phyloP scores from a whole-genome alignment of 768 basidiomycete species.

The Ramaria sp. region DNA sequence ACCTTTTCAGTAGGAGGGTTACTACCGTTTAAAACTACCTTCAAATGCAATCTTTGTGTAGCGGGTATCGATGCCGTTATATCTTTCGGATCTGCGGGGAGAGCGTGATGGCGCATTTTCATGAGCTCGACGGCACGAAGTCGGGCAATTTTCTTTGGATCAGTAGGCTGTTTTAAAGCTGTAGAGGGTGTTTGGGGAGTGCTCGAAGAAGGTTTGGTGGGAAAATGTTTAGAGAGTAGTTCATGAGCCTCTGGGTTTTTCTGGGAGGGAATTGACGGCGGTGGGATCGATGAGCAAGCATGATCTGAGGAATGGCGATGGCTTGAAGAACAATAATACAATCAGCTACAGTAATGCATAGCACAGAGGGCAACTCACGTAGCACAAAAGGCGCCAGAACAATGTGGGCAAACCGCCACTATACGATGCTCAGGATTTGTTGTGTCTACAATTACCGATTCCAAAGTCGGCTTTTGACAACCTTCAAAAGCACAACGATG shows the following conservation, averaged over 20 bases:
- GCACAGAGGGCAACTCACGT: slow-evolving; percentile 30
- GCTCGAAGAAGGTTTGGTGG: slow-evolving; percentile 11
- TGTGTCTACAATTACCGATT: slow-evolving; percentile 24
- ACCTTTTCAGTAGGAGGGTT: slow-evolving; percentile 28
- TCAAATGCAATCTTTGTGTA: slow-evolving; percentile 51
- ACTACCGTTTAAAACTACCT: slow-evolving; percentile 23
- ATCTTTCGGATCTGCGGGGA: slow-evolving; percentile 52
- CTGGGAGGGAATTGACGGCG: slow-evolving; percentile 9
- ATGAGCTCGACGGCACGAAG: slow-evolving; percentile 52
- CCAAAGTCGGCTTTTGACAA: slow-evolving; percentile 49
- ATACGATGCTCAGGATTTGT: slow-evolving; percentile 17
- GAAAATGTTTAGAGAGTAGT: slow-evolving; percentile 45
- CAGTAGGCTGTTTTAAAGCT: slow-evolving; percentile 29
- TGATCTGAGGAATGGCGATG: slow-evolving; percentile 63
- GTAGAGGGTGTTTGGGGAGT: slow-evolving; percentile 13
- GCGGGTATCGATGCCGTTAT: slow-evolving; percentile 33
- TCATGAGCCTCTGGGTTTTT: slow-evolving; percentile 41
- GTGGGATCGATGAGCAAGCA: slow-evolving; percentile 29
- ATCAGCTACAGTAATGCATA: background rate
- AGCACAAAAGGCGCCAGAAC: slow-evolving; percentile 52
- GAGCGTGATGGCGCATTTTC: slow-evolving; percentile 65
- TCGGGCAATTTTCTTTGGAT: slow-evolving; percentile 45
- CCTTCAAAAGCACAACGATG: slow-evolving; percentile 36
- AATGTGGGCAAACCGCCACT: slow-evolving; percentile 38
- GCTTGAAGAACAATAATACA: slow-evolving; percentile 24